Base-by-base conservation (phyloP, 257 asterid species). In the Osmanthus fragrans region DNA sequence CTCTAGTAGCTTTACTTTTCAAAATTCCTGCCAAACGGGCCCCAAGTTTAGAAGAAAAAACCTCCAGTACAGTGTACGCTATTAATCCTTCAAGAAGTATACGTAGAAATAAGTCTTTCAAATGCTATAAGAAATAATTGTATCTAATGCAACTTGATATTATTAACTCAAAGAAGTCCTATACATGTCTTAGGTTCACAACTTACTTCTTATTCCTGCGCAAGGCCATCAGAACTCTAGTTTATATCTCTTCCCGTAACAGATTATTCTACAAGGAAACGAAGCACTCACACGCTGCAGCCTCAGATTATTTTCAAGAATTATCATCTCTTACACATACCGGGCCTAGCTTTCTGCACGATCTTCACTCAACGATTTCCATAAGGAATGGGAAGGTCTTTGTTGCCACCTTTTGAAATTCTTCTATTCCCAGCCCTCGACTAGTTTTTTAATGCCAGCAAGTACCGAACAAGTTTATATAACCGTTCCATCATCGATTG, bases 401-500 rank as follows among this genome's bases (percentile, higher is more conserved):
- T 13, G 21, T 32, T 68, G 76, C 27, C 21, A 30, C 1, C 49
- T 15, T 27, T 70, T 54, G 65, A 21, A 23, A 4, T 47, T 39
- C 39, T 16, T 54, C 13, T 8, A 49, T 4, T 12, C 63, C 82
- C 34, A 45, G 12, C 40, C 40, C 40, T 36, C 40, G 10, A 36
- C 40, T 36, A 36, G 40, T 36, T 7, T 36, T 36, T 73, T 64
- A 49, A 56, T 15, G 75, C 58, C 25, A 21, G 42, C 67, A 51
- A 37, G 19, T 47, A 11, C 36, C 0, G 11, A 15, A 73, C 27
- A 73, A 39, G 19, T 49, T 88, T 80, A 95, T 80, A 93, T 84
- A 78, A 88, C 69, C 0, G 90, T 91, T 75, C 96, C 94, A 75
- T 95, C 97, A 77, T 87, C 86, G 37, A 95, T 86, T 66, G 97